Evolutionary conservation across 306 rosid species (phyloP), one percentile per base, ranked within the genome.

Genomic region (Rosa rugosa): DNA sequence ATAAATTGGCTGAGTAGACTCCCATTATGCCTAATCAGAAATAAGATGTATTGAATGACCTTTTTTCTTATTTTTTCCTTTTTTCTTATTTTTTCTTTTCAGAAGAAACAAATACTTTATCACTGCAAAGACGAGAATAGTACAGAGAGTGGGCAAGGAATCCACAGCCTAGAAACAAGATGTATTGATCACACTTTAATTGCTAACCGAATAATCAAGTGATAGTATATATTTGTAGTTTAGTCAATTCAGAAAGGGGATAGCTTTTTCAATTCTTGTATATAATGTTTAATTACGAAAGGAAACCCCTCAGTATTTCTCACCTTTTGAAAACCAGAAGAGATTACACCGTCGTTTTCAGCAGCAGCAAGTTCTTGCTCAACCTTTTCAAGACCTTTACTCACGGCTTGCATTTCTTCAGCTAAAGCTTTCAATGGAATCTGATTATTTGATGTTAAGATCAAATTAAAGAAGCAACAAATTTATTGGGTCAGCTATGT

Each of bases 351-450:
- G 77, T 95, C 99, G 78, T 85, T 86, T 84, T 88, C 97, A 72
- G 99, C 90, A 82, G 92, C 89, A 80, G 92, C 62, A 25, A 95
- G 97, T 86, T 95, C 99, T 79, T 92, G 93, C 91, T 92, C 99
- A 82, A 95, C 98, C 81, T 95, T 95, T 84, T 95, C 99, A 42
- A 95, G 90, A 83, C 99, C 99, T 90, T 91, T 95, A 82, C 94
- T 93, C 82, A 95, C 99, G 20, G 99, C 98, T 89, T 95, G 99
- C 99, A 95, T 95, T 86, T 95, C 99, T 86, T 95, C 99, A 80
- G 99, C 99, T 87, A 95, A 88, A 78, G 90, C 95, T 87, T 95
- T 95, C 80, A 95, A 88, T 86, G 89, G 99, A 87, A 92, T 95
- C 99, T 95, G 86, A 49, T 86, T 69, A 65, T 79, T 78, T 75